Conservation (phyloP, 352 stramenopile genomes). For the Globisporangium viniferum region DNA sequence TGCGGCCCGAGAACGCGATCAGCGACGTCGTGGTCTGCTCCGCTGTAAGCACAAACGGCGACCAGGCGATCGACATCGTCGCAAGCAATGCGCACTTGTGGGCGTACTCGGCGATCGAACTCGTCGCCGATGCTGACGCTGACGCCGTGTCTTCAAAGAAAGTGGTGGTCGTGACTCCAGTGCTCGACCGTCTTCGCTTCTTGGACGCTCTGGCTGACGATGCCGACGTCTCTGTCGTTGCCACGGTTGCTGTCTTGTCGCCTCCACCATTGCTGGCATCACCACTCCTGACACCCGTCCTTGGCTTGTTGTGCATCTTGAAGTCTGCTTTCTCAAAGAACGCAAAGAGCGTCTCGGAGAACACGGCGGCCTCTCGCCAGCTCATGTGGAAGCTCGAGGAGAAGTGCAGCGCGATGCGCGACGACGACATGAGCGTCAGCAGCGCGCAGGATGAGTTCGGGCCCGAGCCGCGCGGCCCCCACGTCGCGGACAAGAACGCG, state of each 20-base stretch:
- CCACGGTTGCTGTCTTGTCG: not conserved
- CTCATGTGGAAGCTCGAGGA: constrained; percentile 77
- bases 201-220: constrained; percentile 19
- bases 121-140: constrained; percentile 10
- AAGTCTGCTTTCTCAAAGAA: constrained; percentile 54
- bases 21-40: constrained; percentile 56
- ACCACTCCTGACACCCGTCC: not conserved
- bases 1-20: constrained; percentile 60
- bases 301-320: constrained; percentile 16
- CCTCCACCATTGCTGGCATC: not conserved
- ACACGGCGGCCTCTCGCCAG: constrained; percentile 66
- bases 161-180: not conserved
- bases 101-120: constrained; percentile 56
- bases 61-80: constrained; percentile 72
- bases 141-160: not conserved
- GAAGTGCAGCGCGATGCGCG: constrained; percentile 66
- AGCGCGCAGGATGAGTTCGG: constrained; percentile 71
- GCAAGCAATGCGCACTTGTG: constrained; percentile 54
- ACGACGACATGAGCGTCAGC: constrained; percentile 53
- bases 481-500: constrained; percentile 57
- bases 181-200: constrained; percentile 16
- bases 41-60: constrained; percentile 43
- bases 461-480: constrained; percentile 69
- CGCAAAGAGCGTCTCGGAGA: constrained; percentile 67
- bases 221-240: not conserved